Conservation (phyloP, 331 rosid species). For the Cydonia oblonga region DNA sequence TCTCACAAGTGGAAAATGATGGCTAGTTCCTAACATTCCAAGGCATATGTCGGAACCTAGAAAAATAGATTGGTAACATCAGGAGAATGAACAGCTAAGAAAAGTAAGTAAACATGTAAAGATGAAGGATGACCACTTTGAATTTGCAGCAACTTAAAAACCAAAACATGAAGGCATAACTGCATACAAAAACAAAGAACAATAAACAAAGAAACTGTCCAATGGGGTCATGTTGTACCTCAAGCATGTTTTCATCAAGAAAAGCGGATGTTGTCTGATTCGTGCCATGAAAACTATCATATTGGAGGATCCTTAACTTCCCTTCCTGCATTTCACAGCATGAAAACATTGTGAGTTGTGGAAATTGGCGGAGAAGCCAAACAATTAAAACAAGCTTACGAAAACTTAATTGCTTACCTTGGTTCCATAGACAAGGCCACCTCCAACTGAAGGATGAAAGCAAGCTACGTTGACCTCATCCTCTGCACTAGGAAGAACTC, state of each 20-base stretch:
- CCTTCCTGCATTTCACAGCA: slow-evolving; percentile 35
- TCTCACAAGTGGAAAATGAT: slow-evolving; percentile 1
- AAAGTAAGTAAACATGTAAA: neutral
- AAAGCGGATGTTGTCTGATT: slow-evolving; percentile 14
- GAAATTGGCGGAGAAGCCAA: neutral
- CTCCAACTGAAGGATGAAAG: slow-evolving; percentile 55
- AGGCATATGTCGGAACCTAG: slow-evolving; percentile 42
- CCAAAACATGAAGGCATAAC: neutral
- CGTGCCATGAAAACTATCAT: slow-evolving; percentile 26
- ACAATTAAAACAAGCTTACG: neutral
- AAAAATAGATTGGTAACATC: neutral
- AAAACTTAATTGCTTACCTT: slow-evolving; percentile 21
- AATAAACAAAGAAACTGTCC: neutral
- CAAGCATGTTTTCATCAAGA: slow-evolving; percentile 40
- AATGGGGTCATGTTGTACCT: slow-evolving; percentile 21
- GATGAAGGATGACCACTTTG: neutral
- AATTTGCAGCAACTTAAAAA: neutral
- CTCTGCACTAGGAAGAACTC: slow-evolving; percentile 50
- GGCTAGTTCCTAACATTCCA: slow-evolving; percentile 38
- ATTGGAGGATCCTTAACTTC: slow-evolving; percentile 44
- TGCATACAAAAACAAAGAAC: neutral
- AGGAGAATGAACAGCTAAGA: neutral
- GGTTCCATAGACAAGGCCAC: slow-evolving; percentile 54
- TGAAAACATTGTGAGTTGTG: neutral
- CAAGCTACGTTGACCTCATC: slow-evolving; percentile 58